These are phyloP conservation scores for Stygiomarasmius scandens DNA, from an alignment of 1,284 basidiomycete species.

Conservation along the genomic window DNA sequence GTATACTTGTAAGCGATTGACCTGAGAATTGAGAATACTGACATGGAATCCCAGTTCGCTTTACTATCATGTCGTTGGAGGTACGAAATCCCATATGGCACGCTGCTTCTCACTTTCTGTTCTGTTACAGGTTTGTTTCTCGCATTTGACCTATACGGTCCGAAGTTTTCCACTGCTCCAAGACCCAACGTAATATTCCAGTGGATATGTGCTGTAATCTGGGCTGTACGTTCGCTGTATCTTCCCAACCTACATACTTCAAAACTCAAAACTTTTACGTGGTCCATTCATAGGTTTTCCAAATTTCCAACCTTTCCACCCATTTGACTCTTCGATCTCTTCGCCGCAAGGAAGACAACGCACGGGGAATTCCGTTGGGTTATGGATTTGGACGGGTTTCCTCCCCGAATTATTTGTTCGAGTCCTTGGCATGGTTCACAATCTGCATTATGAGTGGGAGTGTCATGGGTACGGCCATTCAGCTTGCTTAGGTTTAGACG, in stretches of 20 bases:
- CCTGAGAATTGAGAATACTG: neutral
- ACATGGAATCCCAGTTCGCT: conserved; percentile 60
- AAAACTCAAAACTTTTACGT: too few relatives aligned
- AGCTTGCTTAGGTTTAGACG: neutral
- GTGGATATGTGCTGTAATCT: conserved; percentile 66
- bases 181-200: conserved; percentile 74
- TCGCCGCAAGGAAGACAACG: conserved; percentile 79
- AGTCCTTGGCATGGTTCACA: conserved; percentile 77
- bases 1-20: conserved; percentile 21
- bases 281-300: conserved; percentile 61
- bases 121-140: conserved; percentile 61
- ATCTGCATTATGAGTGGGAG: conserved; percentile 83
- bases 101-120: conserved; percentile 3
- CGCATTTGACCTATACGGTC: conserved; percentile 81
- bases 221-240: conserved; percentile 62
- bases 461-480: conserved; percentile 56
- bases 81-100: conserved; percentile 33
- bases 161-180: conserved; percentile 67
- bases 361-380: conserved; percentile 83
- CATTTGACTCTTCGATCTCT: conserved; percentile 86
- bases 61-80: conserved; percentile 88
- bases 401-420: conserved; percentile 96
- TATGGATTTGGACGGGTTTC: conserved; percentile 87
- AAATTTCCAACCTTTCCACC: conserved; percentile 84
- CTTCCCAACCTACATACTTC: too few relatives aligned